phyloP scores from a whole-genome alignment of 352 stramenopile genomes.

The Nothophytophthora sp. region DNA sequence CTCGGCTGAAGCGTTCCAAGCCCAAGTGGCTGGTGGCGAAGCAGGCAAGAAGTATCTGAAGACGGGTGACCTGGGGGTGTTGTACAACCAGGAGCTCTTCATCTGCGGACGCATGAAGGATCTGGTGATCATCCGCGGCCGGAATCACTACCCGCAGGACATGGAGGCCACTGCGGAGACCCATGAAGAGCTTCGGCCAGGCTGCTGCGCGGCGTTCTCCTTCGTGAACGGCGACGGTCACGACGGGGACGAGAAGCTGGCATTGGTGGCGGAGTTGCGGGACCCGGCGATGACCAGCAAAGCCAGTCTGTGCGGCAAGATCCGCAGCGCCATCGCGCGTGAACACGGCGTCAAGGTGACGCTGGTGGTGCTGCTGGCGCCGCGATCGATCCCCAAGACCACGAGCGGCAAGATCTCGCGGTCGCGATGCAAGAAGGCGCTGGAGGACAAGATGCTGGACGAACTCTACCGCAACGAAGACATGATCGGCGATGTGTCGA shows the following conservation, averaged over 20 bases:
- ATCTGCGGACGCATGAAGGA: slow-evolving; percentile 99
- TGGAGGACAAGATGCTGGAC: slow-evolving; percentile 59
- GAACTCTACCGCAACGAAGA: slow-evolving; percentile 84
- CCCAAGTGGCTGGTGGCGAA: slow-evolving; percentile 46
- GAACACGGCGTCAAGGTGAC: slow-evolving; percentile 89
- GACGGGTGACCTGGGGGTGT: slow-evolving; percentile 98
- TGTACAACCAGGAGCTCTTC: slow-evolving; percentile 96
- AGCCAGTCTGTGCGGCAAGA: slow-evolving; percentile 72
- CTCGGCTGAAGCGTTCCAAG: slow-evolving; percentile 91
- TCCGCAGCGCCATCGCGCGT: slow-evolving; percentile 62
- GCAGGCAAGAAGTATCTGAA: slow-evolving; percentile 77
- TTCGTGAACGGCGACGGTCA: slow-evolving; percentile 38
- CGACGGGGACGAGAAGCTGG: slow-evolving; percentile 68
- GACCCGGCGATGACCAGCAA: slow-evolving; percentile 66
- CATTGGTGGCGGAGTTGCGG: slow-evolving; percentile 78
- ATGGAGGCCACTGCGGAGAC: slow-evolving; percentile 94
- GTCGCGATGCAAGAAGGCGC: slow-evolving; percentile 76
- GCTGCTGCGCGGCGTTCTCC: slow-evolving; percentile 95
- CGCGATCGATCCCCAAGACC: slow-evolving; percentile 96
- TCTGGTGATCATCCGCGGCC: slow-evolving; percentile 98
- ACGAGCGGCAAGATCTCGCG: slow-evolving; percentile 98
- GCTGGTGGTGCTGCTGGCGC: slow-evolving; percentile 91
- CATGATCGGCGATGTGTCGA: slow-evolving; percentile 53
- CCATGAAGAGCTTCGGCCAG: slow-evolving; percentile 85
- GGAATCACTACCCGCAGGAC: slow-evolving; percentile 99